Evolutionary conservation across 371 early-diverging fungal species (phyloP).

Genomic region (Catenaria anguillulae): DNA sequence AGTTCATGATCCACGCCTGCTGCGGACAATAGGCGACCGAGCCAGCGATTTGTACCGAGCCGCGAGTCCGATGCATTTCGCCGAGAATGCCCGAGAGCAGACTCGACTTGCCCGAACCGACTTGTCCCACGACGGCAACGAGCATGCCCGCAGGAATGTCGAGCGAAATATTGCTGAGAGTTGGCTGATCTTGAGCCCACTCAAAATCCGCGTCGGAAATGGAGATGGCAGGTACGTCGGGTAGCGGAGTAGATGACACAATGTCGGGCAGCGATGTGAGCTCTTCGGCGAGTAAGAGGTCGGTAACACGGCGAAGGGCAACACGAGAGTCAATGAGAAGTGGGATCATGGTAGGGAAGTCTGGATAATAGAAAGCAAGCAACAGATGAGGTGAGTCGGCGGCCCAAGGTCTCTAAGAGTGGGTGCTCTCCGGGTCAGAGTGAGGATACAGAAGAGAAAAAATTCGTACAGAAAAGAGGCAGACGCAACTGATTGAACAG

Average conservation of each 20-base stretch:
- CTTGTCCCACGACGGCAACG: conserved; percentile 39
- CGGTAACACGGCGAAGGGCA: conserved; percentile 55
- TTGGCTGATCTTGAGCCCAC: conserved; percentile 29
- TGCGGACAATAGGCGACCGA: conserved; percentile 81
- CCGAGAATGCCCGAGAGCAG: conserved; percentile 36
- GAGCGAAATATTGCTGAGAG: conserved; percentile 20
- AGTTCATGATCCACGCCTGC: conserved; percentile 38
- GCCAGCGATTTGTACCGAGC: conserved; percentile 31
- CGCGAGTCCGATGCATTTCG: conserved; percentile 11
- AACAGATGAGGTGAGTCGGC: too few relatives aligned
- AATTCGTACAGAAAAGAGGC: neutral
- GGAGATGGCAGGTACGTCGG: conserved; percentile 13
- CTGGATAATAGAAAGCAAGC: too few relatives aligned
- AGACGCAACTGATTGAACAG: conserved; percentile 27
- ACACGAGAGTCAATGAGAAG: conserved; percentile 47
- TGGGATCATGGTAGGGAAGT: conserved; percentile 1
- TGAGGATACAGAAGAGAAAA: too few relatives aligned
- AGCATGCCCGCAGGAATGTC: conserved; percentile 26
- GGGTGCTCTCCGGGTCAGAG: too few relatives aligned
- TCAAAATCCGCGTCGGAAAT: conserved; percentile 31
- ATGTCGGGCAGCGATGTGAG: conserved; percentile 22
- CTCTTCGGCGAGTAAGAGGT: conserved; percentile 57
- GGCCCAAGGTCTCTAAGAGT: too few relatives aligned
- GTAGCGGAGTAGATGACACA: neutral
- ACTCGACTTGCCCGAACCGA: too few relatives aligned